Percentiles rank a stretch among this genome's conserved stretches.
Evolutionary conservation across 805 yeast genomes (phyloP).

Genomic region (Cephaloascus fragrans): DNA sequence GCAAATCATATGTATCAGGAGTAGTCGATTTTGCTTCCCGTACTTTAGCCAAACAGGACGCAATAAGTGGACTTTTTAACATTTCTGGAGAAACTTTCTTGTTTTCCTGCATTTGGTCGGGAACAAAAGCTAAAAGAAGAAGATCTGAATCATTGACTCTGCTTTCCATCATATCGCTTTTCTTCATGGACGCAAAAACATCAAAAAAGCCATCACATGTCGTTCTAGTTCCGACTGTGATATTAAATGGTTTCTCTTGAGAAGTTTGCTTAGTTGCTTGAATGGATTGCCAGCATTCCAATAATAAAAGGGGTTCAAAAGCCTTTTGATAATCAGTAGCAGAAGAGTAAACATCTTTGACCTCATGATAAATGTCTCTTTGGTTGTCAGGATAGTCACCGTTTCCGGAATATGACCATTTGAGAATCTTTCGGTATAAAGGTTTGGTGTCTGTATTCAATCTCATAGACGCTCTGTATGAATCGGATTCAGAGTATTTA

Average conservation of each 20-base stretch:
- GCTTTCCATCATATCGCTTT: conserved; percentile 36
- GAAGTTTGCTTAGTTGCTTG: conserved; percentile 57
- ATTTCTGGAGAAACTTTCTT: conserved; percentile 7
- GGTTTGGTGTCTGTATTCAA: conserved; percentile 68
- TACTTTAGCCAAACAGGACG: conserved; percentile 75
- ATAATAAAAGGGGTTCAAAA: conserved; percentile 70
- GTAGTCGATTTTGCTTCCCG: conserved; percentile 58
- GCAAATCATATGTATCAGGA: conserved; percentile 63
- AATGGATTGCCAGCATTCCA: conserved; percentile 93
- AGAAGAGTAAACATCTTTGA: conserved; percentile 45
- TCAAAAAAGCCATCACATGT: conserved; percentile 84
- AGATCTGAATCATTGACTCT: conserved; percentile 70
- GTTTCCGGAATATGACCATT: conserved; percentile 63
- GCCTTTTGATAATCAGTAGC: conserved; percentile 58
- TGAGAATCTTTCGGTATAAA: conserved; percentile 55
- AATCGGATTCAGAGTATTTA: background rate
- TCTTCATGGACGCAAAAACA: conserved; percentile 64
- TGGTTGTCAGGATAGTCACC: conserved; percentile 53
- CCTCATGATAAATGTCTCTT: conserved; percentile 26
- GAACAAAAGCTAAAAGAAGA: conserved; percentile 49
- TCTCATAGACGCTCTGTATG: conserved; percentile 50
- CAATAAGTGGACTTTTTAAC: conserved; percentile 19
- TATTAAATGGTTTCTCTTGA: conserved; percentile 49
- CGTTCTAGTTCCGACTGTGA: conserved; percentile 70
- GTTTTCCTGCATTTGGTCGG: conserved; percentile 22